Conservation (phyloP, 331 rosid species). For the Erythrophleum ivorense region DNA sequence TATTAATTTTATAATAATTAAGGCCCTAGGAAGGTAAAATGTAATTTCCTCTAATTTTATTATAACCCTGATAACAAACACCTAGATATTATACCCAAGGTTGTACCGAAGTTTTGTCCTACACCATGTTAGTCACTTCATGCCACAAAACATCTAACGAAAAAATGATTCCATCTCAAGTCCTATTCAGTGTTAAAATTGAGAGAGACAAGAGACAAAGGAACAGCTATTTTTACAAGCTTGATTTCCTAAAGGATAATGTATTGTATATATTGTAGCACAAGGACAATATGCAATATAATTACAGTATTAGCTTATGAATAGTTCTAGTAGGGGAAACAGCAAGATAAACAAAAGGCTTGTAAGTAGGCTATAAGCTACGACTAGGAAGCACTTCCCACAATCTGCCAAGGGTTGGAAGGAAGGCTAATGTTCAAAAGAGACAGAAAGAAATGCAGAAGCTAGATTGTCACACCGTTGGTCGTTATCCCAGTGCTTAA, state of each 20-base stretch:
- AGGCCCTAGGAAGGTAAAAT: background rate
- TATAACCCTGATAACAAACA: background rate
- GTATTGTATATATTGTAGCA: conserved; percentile 59
- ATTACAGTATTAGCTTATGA: conserved; percentile 76
- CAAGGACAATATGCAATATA: conserved; percentile 50
- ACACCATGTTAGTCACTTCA: conserved; percentile 3
- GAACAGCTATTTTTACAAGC: conserved; percentile 39
- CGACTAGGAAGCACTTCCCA: conserved; percentile 53
- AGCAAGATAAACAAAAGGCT: conserved; percentile 38
- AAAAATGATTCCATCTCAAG: conserved; percentile 5
- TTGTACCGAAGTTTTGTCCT: background rate
- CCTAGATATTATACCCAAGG: background rate
- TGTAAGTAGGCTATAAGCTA: conserved; percentile 53
- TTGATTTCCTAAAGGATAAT: conserved; percentile 62
- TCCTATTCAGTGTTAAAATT: background rate
- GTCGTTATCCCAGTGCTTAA: conserved; percentile 68
- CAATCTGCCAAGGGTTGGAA: conserved; percentile 48
- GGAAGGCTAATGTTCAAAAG: conserved; percentile 58
- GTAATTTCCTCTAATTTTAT: background rate
- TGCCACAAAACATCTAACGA: background rate
- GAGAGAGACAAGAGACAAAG: background rate
- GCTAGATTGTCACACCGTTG: conserved; percentile 54
- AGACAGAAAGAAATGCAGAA: conserved; percentile 43
- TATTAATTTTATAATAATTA: background rate
- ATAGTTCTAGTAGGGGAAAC: conserved; percentile 50